Percentiles rank a stretch among this genome's conserved stretches.
Conservation (phyloP, 2,329 filamentous ascomycete species). For the Aureobasidium sp. region DNA sequence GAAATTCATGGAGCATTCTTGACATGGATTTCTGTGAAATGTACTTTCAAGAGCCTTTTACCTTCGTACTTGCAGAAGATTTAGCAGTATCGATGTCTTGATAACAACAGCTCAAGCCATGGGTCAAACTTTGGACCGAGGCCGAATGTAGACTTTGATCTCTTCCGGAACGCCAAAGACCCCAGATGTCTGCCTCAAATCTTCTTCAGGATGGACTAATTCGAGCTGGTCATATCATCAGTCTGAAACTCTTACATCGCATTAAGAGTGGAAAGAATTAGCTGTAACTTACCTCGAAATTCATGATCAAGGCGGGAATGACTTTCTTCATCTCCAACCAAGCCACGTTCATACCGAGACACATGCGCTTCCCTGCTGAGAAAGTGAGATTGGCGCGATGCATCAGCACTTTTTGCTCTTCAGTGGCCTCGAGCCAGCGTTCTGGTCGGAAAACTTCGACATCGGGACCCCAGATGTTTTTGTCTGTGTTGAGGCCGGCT, state of each 20-base stretch:
- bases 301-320: not conserved
- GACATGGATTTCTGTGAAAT: too few species aligned
- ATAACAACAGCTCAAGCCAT: not conserved
- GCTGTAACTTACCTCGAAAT: not conserved
- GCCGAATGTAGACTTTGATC: not conserved
- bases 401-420: not conserved
- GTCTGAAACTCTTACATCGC: rapidly evolving
- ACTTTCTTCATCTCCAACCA: not conserved
- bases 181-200: not conserved
- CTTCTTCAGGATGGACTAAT: not conserved
- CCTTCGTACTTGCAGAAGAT: too few species aligned
- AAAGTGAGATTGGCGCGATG: not conserved
- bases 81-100: too few species aligned
- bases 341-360: not conserved
- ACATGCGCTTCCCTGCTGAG: not conserved
- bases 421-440: not conserved
- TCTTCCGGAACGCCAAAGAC: not conserved
- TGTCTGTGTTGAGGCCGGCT: not conserved
- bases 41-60: too few species aligned
- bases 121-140: not conserved
- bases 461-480: not conserved
- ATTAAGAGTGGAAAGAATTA: not conserved
- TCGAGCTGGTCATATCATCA: not conserved
- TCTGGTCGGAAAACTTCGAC: not conserved
- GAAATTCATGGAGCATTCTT: too few species aligned